Evolutionary conservation across 768 basidiomycete species (phyloP).

Genomic region (Sarcomyxa edulis): DNA sequence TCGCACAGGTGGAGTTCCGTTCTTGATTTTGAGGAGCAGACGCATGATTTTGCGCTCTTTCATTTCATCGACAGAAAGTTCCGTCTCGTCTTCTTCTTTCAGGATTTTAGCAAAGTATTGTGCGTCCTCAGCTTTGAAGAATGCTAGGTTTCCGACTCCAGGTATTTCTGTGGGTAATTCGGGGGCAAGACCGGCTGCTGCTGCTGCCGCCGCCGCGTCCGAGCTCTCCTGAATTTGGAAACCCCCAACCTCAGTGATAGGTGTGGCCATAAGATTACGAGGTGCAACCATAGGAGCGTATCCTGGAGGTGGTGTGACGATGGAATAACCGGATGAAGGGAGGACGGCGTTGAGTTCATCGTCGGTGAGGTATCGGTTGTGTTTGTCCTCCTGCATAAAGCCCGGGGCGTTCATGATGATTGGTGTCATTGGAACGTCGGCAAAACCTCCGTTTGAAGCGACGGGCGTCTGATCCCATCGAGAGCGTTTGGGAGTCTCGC

Average conservation of each 20-base stretch:
- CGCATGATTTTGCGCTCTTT: conserved; percentile 99
- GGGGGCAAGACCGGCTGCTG: conserved; percentile 87
- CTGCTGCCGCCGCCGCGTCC: conserved; percentile 82
- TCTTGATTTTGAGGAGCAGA: conserved; percentile 96
- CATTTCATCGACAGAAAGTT: conserved; percentile 93
- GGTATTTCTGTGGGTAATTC: conserved; percentile 97
- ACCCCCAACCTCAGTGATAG: conserved; percentile 61
- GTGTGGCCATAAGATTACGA: conserved; percentile 55
- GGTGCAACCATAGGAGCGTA: conserved; percentile 77
- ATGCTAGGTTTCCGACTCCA: conserved; percentile 93
- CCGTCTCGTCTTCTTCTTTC: conserved; percentile 93
- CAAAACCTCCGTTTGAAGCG: conserved; percentile 27
- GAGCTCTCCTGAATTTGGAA: conserved; percentile 98
- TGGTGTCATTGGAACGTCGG: conserved; percentile 64
- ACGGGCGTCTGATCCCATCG: conserved; percentile 96
- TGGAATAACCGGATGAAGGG: conserved; percentile 80
- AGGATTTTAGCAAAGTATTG: conserved; percentile 96
- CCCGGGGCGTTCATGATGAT: conserved; percentile 89
- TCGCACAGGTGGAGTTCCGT: conserved; percentile 96
- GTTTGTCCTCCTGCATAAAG: conserved; percentile 89
- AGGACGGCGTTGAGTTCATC: conserved; percentile 93
- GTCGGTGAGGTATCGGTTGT: conserved; percentile 93
- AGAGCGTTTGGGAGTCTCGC: conserved; percentile 82
- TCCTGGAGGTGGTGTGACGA: conserved; percentile 91
- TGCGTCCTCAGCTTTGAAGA: conserved; percentile 98